Base-by-base conservation (phyloP, 192 early-diverging fungal species). In the Oehlia diaphana region DNA sequence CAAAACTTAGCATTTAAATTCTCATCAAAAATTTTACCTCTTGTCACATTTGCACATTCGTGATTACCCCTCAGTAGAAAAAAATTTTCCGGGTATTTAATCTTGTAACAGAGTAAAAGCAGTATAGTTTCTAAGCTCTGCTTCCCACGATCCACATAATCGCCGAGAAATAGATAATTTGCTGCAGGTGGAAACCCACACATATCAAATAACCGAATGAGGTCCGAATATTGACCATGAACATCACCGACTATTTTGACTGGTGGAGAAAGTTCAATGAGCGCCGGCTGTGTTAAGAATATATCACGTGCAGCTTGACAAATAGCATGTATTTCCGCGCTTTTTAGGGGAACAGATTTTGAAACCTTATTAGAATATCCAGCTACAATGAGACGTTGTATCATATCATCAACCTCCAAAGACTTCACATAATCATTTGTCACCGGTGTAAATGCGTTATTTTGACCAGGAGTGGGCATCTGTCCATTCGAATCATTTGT, bases 111-210 rank as follows among this genome's bases (percentile, higher is more conserved):
- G 73, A 99, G 90, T 75, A 99, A 86, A 77, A 99, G 83, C 33
- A 96, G 86, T 77, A 99, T 97, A 21, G 95, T 99, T 84, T 99
- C 97, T 62, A 99, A 88, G 77, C 91, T 93, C 86, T 95, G 93
- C 84, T 97, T 97, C 77, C 97, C 97, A 42, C 97, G 92, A 87
- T 99, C 97, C 9, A 99, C 97, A 87, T 99, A 99, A 84, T 99
- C 97, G 31, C 96, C 95, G 26, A 98, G 71, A 80, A 97, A 98
- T 76, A 97, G 85, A 85, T 96, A 99, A 87, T 98, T 98, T 80
- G 94, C 88, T 33, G 87, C 81, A 0, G 96, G 96, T 39, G 97
- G 97, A 82, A 95, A 97, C 26, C 97, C 97, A 82, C 94, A 92
- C 90, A 93, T 91, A 82, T 97, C 96, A 85, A 99, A 98, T 78